These are phyloP conservation scores for Articulospora tetracladia DNA, from an alignment of 495 filamentous ascomycete genomes.

Conservation along the genomic window DNA sequence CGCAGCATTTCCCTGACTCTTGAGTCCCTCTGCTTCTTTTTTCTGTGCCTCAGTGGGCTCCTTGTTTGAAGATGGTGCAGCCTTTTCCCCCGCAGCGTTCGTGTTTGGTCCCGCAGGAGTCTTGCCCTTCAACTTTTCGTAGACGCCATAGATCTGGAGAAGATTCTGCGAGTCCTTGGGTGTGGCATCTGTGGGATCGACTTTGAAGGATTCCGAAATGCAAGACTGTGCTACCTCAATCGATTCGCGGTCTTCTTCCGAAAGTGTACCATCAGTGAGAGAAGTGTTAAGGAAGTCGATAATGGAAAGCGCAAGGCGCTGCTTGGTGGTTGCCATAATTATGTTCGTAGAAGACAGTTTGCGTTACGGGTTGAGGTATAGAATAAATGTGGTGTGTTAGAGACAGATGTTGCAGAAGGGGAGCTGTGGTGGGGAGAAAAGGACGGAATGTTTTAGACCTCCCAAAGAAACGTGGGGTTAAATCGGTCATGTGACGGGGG, in stretches of 20 bases:
- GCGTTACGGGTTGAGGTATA: too few species aligned
- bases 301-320: constrained; percentile 94
- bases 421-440: neutral
- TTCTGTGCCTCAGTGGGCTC: constrained; percentile 50
- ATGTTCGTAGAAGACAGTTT: neutral
- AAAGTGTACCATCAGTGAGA: constrained; percentile 81
- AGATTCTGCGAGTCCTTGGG: constrained; percentile 79
- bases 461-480: neutral
- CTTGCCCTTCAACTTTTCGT: constrained; percentile 87
- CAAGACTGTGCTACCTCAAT: constrained; percentile 91
- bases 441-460: neutral
- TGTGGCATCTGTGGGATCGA: constrained; percentile 74
- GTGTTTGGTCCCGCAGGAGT: constrained; percentile 33
- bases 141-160: constrained; percentile 85
- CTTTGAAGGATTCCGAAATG: constrained; percentile 91
- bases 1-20: constrained; percentile 87
- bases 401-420: neutral
- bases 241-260: constrained; percentile 80
- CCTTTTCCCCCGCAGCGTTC: constrained; percentile 25
- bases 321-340: constrained; percentile 64
- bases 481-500: neutral
- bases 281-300: constrained; percentile 89
- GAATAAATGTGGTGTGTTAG: neutral
- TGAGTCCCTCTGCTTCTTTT: constrained; percentile 79
- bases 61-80: constrained; percentile 28